Evolutionary conservation across 169 alveolate genomes (phyloP), one percentile per base, ranked within the genome.

Genomic region (Plasmodium knowlesi): DNA sequence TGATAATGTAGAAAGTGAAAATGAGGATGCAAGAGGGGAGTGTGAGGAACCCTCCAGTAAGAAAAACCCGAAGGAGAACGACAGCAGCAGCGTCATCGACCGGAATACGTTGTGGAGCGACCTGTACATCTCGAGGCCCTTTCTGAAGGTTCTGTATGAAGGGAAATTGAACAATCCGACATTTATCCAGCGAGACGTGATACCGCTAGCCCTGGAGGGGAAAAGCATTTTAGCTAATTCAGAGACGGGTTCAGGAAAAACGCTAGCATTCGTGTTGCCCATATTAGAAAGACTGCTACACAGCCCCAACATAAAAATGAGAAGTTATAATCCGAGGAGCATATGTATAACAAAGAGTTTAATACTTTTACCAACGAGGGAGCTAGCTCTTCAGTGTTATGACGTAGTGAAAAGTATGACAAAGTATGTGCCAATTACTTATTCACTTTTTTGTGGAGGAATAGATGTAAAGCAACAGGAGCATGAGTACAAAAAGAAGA

Each of bases 171-270:
- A 88, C 46, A 92, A 97, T 8, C 98, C 99, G 1, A 97, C 99
- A 16, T 94, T 90, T 67, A 96, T 98, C 41, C 99, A 98, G 84
- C 94, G 96, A 43, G 98, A 97, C 39, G 98, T 96, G 12, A 97
- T 98, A 28, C 99, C 99, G 8, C 92, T 96, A 32, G 99, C 99
- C 4, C 95, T 98, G 71, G 95, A 96, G 30, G 98, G 99, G 50
- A 94, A 97, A 86, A 95, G 95, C 86, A 83, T 98, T 70, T 95
- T 98, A 61, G 99, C 97, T 50, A 98, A 96, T 79, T 98, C 99
- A 1, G 98, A 97, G 94, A 98, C 99, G n/a, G 99, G 98, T 6
- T 96, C 98, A 25, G 99, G 99, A 37, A 98, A 98, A 85, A 98
- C 99, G 5, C 97, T 98, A 0, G 98, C 99, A 0, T 98, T 97